A percentile compares a stretch with the other conserved stretches of the same genome.
These are phyloP conservation scores for Entoloma clypeatum DNA, from an alignment of 1,284 basidiomycete species.

Conservation along the genomic window DNA sequence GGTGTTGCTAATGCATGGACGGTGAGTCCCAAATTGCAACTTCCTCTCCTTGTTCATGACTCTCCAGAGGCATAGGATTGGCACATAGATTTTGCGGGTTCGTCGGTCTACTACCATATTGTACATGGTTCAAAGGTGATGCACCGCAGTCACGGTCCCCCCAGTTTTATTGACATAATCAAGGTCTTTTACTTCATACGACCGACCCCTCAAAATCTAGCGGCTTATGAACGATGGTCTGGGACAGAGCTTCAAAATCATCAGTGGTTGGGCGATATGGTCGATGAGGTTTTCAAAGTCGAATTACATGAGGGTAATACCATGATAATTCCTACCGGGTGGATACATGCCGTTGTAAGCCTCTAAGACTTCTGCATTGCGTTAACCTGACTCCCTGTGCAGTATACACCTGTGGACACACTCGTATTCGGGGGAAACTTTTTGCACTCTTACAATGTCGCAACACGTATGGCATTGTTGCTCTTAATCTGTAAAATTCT, in stretches of 20 bases:
- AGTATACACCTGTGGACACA: constrained; percentile 90
- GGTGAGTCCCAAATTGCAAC: constrained; percentile 41
- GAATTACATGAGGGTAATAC: constrained; percentile 84
- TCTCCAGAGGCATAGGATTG: constrained; percentile 68
- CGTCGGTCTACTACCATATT: constrained; percentile 93
- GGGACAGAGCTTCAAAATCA: constrained; percentile 85
- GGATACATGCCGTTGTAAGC: constrained; percentile 95
- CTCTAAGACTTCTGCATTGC: background rate
- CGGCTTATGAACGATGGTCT: constrained; percentile 88
- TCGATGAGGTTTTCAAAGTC: constrained; percentile 85
- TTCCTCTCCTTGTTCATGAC: constrained; percentile 7
- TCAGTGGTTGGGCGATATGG: constrained; percentile 89
- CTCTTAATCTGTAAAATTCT: constrained; percentile 4
- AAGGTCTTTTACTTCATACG: constrained; percentile 95
- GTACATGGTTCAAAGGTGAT: constrained; percentile 74
- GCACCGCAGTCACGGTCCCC: constrained; percentile 7
- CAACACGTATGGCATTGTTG: constrained; percentile 57
- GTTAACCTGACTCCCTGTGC: constrained; percentile 12
- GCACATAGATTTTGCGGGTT: constrained; percentile 96
- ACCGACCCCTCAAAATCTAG: constrained; percentile 84
- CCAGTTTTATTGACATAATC: constrained; percentile 7
- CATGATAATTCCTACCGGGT: constrained; percentile 95
- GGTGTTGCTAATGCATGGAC: constrained; percentile 83
- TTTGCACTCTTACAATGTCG: constrained; percentile 79
- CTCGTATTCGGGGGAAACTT: constrained; percentile 98